Evolutionary conservation across 2,329 filamentous ascomycete genomes (phyloP).

Genomic region (Mollisia scopiformis): DNA sequence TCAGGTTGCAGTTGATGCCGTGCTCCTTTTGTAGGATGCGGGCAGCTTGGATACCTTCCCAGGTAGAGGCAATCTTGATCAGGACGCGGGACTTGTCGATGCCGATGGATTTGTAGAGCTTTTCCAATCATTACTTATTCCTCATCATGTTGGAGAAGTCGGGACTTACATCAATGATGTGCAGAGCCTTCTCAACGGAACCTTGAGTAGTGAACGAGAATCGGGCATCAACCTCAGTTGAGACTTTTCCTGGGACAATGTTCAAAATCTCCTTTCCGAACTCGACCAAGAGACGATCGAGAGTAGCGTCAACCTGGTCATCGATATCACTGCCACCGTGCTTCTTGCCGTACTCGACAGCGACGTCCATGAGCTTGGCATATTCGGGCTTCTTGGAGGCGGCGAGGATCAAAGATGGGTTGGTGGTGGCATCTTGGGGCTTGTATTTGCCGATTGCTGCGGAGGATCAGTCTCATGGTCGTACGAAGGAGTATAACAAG

Average conservation of each 20-base stretch:
- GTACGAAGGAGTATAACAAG: neutral
- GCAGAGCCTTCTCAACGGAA: constrained; percentile 92
- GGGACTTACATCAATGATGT: constrained; percentile 83
- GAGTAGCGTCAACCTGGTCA: constrained; percentile 83
- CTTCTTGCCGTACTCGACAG: constrained; percentile 84
- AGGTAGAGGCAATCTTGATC: constrained; percentile 99
- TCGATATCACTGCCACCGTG: constrained; percentile 70
- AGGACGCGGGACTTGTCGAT: constrained; percentile 92
- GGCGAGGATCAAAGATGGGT: constrained; percentile 97
- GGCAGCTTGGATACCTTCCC: constrained; percentile 99
- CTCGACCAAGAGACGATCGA: constrained; percentile 94
- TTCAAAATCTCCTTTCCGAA: constrained; percentile 98
- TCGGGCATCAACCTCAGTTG: constrained; percentile 94
- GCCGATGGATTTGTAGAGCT: constrained; percentile 94
- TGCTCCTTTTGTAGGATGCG: constrained; percentile 96
- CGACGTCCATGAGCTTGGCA: constrained; percentile 84
- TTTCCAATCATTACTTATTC: constrained; percentile 17
- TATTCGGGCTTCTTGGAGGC: constrained; percentile 98
- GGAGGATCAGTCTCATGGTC: constrained; percentile 18
- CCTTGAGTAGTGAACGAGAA: constrained; percentile 95
- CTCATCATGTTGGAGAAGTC: neutral
- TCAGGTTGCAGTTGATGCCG: constrained; percentile 97
- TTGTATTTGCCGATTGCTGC: constrained; percentile 98
- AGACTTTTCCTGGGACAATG: constrained; percentile 98
- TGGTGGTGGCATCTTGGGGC: constrained; percentile 99